Base-by-base conservation (phyloP, 805 yeast genomes). In the Debaryomyces hansenii region DNA sequence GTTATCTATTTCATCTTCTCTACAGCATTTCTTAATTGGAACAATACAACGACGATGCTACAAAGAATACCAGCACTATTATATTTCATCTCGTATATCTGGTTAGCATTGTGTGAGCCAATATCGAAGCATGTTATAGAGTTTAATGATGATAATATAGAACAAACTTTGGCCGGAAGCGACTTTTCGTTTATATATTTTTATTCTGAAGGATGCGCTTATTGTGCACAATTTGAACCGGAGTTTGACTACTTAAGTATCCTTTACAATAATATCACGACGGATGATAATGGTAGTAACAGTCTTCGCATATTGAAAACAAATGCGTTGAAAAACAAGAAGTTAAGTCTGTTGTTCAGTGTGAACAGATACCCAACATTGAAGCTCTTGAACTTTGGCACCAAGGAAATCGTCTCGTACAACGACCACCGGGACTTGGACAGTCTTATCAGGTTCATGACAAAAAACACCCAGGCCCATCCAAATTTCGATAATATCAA, bases 341-440 rank as follows among this genome's bases (percentile, higher is more conserved):
- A 69, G 14, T 59, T 79, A 5, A 61, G 73, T 33, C 54, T 53
- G 29, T 58, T 72, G 40, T 79, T 79, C 47, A 54, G 57, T 12
- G 64, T 82, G 3, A 48, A 53, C 9, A 70, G 69, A 15, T 83
- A 68, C 56, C 88, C 88, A 1, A 66, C 76, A 0, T 47, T 83
- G 41, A 71, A 74, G 52, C 55, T 82, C 29, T 74, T 78, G 48
- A 61, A 74, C 29, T 64, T 66, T 40, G 63, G 64, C 35, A 76
- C 78, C 1, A 72, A 69, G 40, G 62, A 66, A 44, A 64, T 77
- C 4, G 67, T 63, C 0, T 59, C 65, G 1, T 81, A 66, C 54
- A 54, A 56, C 1, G 71, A 68, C 27, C 44, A 51, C n/a, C 45
- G 69, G 31, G 53, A 53, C 15, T 37, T 60, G 10, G 47, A 55